Evolutionary conservation across 441 rosid genomes (phyloP).

Genomic region (Omphalea diandra): DNA sequence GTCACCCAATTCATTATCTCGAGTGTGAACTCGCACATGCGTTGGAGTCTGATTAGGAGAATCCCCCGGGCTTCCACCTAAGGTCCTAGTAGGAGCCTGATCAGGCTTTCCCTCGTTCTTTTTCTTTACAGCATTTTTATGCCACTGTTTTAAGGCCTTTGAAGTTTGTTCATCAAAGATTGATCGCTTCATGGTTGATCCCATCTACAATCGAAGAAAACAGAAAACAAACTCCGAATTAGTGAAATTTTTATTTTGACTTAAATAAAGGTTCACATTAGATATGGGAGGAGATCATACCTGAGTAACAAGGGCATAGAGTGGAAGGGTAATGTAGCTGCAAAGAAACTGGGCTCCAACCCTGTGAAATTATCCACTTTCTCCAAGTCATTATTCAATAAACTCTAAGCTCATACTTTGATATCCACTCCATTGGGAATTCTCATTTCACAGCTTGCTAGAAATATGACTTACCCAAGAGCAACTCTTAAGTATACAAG

Average conservation of each 20-base stretch:
- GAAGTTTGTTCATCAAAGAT: conserved; percentile 93
- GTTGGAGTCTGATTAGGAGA: conserved; percentile 19
- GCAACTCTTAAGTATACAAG: conserved; percentile 47
- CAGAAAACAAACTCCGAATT: background rate
- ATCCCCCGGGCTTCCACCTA: conserved; percentile 29
- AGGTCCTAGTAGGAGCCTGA: conserved; percentile 13
- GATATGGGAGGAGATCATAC: conserved; percentile 25
- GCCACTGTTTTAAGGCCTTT: conserved; percentile 84
- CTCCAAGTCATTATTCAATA: background rate
- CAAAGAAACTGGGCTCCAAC: conserved; percentile 76
- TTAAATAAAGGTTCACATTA: background rate
- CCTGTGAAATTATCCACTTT: conserved; percentile 35
- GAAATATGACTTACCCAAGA: conserved; percentile 56
- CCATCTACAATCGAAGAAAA: conserved; percentile 56
- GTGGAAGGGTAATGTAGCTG: conserved; percentile 94
- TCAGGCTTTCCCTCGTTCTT: conserved; percentile 38
- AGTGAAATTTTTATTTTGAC: background rate
- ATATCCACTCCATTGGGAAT: background rate
- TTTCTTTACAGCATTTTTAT: conserved; percentile 60
- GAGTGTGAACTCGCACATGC: conserved; percentile 6
- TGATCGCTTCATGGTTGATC: conserved; percentile 91
- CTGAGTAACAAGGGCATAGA: conserved; percentile 98
- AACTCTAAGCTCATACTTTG: background rate
- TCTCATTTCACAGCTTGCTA: background rate
- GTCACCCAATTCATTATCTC: conserved; percentile 28